These are phyloP conservation scores for Nemania abortiva DNA, from an alignment of 2,329 filamentous ascomycete genomes.

Conservation along the genomic window DNA sequence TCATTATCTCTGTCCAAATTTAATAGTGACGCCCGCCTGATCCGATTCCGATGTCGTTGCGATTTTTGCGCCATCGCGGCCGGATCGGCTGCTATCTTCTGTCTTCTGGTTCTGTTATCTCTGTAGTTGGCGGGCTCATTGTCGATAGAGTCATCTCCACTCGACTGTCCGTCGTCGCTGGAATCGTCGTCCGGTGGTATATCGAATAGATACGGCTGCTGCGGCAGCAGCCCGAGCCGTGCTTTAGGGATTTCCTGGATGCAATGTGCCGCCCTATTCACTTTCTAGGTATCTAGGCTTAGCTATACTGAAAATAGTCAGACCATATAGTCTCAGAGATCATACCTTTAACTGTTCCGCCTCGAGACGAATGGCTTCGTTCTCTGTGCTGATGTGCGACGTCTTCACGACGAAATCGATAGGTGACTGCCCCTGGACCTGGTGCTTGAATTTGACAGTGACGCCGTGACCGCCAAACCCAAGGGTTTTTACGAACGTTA, in stretches of 20 bases:
- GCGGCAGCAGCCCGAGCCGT: constrained; percentile 12
- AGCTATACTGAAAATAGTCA: constrained; percentile 4
- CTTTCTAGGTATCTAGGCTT: constrained; percentile 25
- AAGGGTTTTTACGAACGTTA: too few relatives aligned
- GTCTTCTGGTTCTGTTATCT: not conserved
- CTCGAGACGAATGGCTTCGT: not conserved
- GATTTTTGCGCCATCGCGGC: not conserved
- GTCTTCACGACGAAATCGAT: constrained; percentile 26
- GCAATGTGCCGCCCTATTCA: constrained; percentile 40
- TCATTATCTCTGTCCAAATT: not conserved
- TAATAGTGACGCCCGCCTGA: not conserved
- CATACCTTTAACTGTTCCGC: constrained; percentile 6
- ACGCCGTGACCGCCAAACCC: not conserved
- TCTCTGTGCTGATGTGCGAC: not conserved
- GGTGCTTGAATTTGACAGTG: constrained; percentile 5
- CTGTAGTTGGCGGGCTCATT: constrained; percentile 7
- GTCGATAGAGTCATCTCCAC: constrained; percentile 36
- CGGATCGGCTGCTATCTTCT: not conserved
- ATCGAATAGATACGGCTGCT: not conserved
- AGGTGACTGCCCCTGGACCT: not conserved
- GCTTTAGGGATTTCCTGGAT: constrained; percentile 33
- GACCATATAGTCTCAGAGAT: not conserved
- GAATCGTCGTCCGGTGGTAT: constrained; percentile 9
- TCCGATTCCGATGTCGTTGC: too few relatives aligned
- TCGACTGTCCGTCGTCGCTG: constrained; percentile 24